phyloP scores from a whole-genome alignment of 371 early-diverging fungal genomes.

The Rhizopus sp. region DNA sequence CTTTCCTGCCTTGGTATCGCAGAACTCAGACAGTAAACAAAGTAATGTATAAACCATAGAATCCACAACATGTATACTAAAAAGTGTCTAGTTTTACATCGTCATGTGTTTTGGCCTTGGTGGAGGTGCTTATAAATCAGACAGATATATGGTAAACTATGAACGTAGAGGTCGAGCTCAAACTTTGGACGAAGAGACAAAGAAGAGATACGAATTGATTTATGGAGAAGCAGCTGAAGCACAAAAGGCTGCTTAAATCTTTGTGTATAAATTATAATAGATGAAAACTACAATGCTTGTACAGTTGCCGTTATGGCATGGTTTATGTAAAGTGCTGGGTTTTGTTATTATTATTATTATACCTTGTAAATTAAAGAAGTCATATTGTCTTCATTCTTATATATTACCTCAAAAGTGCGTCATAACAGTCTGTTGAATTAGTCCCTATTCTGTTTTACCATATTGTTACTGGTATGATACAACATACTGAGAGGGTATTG shows the following conservation, averaged over 20 bases:
- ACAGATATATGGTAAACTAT: constrained; percentile 55
- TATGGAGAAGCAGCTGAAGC: constrained; percentile 35
- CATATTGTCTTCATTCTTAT: too few relatives aligned
- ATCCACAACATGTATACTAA: neutral
- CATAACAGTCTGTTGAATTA: too few relatives aligned
- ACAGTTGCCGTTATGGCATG: too few relatives aligned
- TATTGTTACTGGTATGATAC: too few relatives aligned
- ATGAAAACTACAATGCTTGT: too few relatives aligned
- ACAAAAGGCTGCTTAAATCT: neutral
- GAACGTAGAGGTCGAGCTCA: constrained; percentile 56
- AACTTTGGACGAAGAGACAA: constrained; percentile 42
- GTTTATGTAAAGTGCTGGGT: too few relatives aligned
- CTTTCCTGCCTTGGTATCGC: constrained; percentile 51
- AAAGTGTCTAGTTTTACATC: constrained; percentile 49
- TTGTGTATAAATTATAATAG: too few relatives aligned
- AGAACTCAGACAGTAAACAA: constrained; percentile 51
- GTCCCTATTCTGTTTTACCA: too few relatives aligned
- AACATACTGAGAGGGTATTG: too few relatives aligned
- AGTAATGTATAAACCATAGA: constrained; percentile 25
- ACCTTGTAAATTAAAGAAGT: too few relatives aligned
- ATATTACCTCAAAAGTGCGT: too few relatives aligned
- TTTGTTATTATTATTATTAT: too few relatives aligned
- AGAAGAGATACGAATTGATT: constrained; percentile 44
- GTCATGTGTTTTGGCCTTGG: constrained; percentile 55
- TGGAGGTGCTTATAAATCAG: constrained; percentile 54